These are phyloP conservation scores for Podaxis mareebaensis DNA, from an alignment of 768 basidiomycete genomes.

Conservation along the genomic window DNA sequence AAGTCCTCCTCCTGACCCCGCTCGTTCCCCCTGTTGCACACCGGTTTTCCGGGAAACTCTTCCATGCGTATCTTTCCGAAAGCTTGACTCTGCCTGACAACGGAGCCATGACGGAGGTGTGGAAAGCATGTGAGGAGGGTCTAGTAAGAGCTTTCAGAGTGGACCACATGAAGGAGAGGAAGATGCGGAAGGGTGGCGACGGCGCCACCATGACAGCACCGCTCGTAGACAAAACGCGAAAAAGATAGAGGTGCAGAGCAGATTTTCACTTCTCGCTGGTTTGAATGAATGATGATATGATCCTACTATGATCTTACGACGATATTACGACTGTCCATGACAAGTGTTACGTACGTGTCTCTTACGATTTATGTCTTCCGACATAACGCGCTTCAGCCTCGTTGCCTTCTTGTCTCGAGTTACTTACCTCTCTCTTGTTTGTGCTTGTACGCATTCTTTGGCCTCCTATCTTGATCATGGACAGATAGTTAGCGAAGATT, in stretches of 20 bases:
- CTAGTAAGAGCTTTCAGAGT: conserved; percentile 50
- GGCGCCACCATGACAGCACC: background rate
- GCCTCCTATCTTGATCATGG: no score
- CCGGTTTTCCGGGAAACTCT: conserved; percentile 56
- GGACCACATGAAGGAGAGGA: conserved; percentile 44
- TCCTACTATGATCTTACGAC: no score
- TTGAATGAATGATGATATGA: conserved; percentile 29
- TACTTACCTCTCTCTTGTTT: no score
- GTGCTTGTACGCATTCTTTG: no score
- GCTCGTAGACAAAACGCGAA: background rate
- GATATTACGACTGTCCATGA: no score
- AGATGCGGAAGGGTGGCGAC: conserved; percentile 23
- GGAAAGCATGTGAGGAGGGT: conserved; percentile 47
- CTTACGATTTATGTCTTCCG: no score
- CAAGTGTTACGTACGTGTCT: no score
- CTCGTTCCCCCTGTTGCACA: conserved; percentile 46
- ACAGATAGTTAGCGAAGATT: no score
- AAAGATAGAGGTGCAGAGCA: conserved; percentile 18
- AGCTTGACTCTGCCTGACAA: conserved; percentile 22
- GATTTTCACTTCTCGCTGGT: conserved; percentile 45
- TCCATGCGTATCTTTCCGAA: conserved; percentile 55
- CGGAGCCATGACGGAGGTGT: conserved; percentile 35
- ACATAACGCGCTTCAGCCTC: no score
- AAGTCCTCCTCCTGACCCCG: conserved; percentile 58
- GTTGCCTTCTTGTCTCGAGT: no score